Conservation (phyloP, 2,329 filamentous ascomycete species). For the Alternaria sp. region DNA sequence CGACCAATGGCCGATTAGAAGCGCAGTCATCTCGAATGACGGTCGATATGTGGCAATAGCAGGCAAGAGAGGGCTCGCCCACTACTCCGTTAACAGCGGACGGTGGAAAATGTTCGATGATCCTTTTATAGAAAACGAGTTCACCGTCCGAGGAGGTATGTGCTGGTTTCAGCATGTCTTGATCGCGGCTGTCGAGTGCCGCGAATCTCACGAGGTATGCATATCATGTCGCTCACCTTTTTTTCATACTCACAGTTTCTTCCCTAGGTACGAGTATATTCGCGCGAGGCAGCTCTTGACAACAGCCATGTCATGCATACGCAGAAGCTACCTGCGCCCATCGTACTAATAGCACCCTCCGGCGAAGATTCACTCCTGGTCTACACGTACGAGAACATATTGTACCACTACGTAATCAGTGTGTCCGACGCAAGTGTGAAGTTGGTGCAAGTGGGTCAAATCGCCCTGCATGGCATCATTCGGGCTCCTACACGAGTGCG, state of each 20-base stretch:
- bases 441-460: constrained; percentile 93
- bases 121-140: constrained; percentile 81
- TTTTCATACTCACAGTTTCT: no score
- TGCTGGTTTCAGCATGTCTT: constrained; percentile 98
- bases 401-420: constrained; percentile 91
- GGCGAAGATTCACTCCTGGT: constrained; percentile 94
- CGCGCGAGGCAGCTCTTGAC: constrained; percentile 80
- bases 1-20: constrained; percentile 91
- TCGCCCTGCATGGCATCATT: constrained; percentile 95
- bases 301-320: constrained; percentile 74
- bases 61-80: constrained; percentile 87
- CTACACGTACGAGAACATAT: constrained; percentile 94
- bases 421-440: constrained; percentile 73
- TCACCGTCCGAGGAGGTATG: constrained; percentile 93
- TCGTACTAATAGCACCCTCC: constrained; percentile 87
- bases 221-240: no score
- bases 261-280: no score
- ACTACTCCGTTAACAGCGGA: constrained; percentile 93
- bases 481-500: constrained; percentile 90
- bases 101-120: constrained; percentile 95
- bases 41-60: constrained; percentile 95
- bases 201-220: constrained; percentile 73
- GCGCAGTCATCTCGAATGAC: constrained; percentile 86
- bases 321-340: constrained; percentile 79
- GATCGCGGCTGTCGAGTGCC: constrained; percentile 89